These are phyloP conservation scores for Exophiala calicioides DNA, from an alignment of 2,329 filamentous ascomycete species.

Conservation along the genomic window DNA sequence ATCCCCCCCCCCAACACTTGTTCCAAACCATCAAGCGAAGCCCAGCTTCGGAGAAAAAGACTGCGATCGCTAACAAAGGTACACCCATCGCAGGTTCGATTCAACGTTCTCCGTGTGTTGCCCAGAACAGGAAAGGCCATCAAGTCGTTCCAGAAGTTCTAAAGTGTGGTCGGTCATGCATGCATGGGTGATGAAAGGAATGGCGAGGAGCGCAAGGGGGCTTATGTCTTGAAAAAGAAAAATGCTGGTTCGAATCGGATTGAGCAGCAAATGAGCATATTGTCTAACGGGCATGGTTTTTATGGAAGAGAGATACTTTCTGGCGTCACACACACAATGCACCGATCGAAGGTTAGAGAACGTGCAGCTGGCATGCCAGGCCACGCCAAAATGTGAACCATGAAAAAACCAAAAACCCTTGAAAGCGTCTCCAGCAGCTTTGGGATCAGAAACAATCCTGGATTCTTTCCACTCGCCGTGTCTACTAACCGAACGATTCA, in stretches of 20 bases:
- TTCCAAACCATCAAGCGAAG: not conserved
- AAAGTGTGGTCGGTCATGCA: no score
- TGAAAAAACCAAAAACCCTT: conserved; percentile 3
- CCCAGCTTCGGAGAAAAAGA: conserved; percentile 2
- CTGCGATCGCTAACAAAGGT: conserved; percentile 6
- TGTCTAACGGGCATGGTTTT: conserved; percentile 9
- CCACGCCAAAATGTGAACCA: conserved; percentile 13
- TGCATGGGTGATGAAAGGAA: no score
- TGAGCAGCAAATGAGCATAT: conserved; percentile 9
- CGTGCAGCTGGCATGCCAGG: conserved; percentile 14
- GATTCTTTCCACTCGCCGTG: no score
- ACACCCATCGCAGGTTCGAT: conserved; percentile 79
- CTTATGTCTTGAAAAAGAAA: no score
- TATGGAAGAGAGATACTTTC: conserved; percentile 11
- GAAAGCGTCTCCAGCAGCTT: conserved; percentile 2
- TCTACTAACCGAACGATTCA: no score
- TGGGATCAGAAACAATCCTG: no score
- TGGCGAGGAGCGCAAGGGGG: no score
- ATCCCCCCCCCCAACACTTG: not conserved
- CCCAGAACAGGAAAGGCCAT: conserved; percentile 95
- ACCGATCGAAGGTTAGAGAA: conserved; percentile 21
- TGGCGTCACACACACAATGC: conserved; percentile 18
- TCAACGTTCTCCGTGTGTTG: conserved; percentile 99
- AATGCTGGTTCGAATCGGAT: conserved; percentile 4
- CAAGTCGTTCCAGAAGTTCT: conserved; percentile 99